Conservation (phyloP, 495 filamentous ascomycete genomes). For the Xylaria sp. region DNA sequence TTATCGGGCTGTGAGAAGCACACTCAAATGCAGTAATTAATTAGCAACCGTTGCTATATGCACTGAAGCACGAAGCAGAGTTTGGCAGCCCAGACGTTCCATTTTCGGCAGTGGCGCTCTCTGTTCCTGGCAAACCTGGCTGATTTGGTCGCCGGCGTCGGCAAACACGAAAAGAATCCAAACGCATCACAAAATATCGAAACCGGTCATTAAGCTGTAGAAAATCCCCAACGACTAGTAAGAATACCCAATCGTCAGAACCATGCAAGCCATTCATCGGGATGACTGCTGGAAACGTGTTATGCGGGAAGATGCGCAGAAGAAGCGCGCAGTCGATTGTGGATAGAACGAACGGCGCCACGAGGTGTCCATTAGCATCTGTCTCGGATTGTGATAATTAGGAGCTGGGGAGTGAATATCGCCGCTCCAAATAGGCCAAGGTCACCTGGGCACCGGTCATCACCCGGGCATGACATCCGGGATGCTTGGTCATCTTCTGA, state of each 20-base stretch:
- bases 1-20: background rate
- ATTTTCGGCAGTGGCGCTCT: background rate
- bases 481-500: slow-evolving; percentile 3
- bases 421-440: background rate
- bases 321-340: slow-evolving; percentile 8
- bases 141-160: background rate
- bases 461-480: background rate
- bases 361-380: slow-evolving; percentile 9
- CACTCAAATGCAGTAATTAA: background rate
- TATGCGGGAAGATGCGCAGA: background rate
- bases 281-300: background rate
- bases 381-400: background rate
- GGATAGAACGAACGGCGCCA: slow-evolving; percentile 2
- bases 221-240: background rate
- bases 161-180: background rate
- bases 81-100: background rate
- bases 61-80: background rate
- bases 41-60: background rate
- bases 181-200: background rate
- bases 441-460: background rate
- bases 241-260: slow-evolving; percentile 4
- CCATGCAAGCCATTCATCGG: background rate
- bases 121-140: background rate
- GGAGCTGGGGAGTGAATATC: background rate
- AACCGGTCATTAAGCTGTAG: background rate